Base-by-base conservation (phyloP, 495 filamentous ascomycete genomes). In the Penicillium flavigenum region DNA sequence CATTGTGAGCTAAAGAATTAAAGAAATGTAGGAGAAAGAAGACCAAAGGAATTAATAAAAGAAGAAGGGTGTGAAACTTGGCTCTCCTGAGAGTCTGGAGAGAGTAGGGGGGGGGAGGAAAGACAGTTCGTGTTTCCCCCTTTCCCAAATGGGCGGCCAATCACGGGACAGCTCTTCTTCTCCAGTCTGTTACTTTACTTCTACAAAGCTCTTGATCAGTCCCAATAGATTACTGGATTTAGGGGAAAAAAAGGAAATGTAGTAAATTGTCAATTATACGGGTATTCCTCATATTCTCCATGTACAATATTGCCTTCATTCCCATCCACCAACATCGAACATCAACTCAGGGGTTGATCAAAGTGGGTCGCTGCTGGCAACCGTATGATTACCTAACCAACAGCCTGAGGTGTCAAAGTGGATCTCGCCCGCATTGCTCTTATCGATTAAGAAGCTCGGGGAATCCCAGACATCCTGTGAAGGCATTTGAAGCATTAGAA, bases 1-100 rank as follows among this genome's bases (percentile, higher is more conserved):
- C 83, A 85, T 85, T 69, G 67, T 79, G 74, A 71, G 59, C 55
- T 65, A 54, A 57, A 60, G 55, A 60, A 63, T 39, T 56, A 54
- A 59, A 66, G 32, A 61, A 61, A 51, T 61, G 66, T 27, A 59
- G 49, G 61, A 54, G 51, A 50, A 59, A 56, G 47, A 56, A 47
- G 29, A 45, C 42, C 52, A 53, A 57, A 64, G 52, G 64, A 56
- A 63, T 47, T 49, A 61, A 57, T 39, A 55, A 48, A 70, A 47
- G 56, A 61, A 34, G 61, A 50, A 41, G 42, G 53, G 57, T 58
- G 56, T 58, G 59, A 57, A 59, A 61, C 58, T 61, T 54, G 51
- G 54, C 56, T 58, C 56, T 58, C 56, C 56, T 58, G 56, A 58
- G 56, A 58, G 54, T 49, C 45, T 50, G 54, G 54, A 57, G 53